phyloP scores from a whole-genome alignment of 306 rosid genomes.

The Begonia peltatifolia region DNA sequence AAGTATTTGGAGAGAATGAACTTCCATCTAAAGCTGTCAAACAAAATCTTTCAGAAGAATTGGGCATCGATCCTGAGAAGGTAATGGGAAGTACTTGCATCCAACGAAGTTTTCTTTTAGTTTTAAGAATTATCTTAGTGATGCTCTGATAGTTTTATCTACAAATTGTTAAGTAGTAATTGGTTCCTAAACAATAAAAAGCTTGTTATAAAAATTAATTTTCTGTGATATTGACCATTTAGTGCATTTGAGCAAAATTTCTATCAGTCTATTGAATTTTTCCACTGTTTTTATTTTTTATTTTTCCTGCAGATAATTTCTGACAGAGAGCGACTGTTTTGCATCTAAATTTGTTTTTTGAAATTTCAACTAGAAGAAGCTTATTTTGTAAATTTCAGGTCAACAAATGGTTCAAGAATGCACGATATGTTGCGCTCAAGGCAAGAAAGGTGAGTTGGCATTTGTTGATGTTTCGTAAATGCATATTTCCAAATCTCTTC shows the following conservation, averaged over 20 bases:
- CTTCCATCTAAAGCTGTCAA: conserved; percentile 70
- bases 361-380: not conserved
- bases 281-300: too few species aligned
- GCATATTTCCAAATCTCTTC: not conserved
- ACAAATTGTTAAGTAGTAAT: too few species aligned
- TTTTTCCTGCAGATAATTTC: too few species aligned
- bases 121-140: too few species aligned
- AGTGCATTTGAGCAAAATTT: too few species aligned
- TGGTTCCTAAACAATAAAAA: too few species aligned
- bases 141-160: too few species aligned
- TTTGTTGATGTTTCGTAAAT: not conserved
- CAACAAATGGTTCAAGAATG: conserved; percentile 93
- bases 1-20: conserved; percentile 65
- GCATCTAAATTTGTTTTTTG: not conserved
- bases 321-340: not conserved
- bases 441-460: conserved; percentile 45
- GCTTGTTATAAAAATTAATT: too few species aligned
- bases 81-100: conserved; percentile 12
- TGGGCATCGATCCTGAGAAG: conserved; percentile 73
- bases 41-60: conserved; percentile 57
- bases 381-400: conserved; percentile 37
- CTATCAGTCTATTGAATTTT: too few species aligned
- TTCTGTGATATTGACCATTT: too few species aligned
- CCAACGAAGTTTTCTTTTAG: too few species aligned
- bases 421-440: conserved; percentile 73